Evolutionary conservation across 768 basidiomycete species (phyloP).

Genomic region (Lenzites betulinus): DNA sequence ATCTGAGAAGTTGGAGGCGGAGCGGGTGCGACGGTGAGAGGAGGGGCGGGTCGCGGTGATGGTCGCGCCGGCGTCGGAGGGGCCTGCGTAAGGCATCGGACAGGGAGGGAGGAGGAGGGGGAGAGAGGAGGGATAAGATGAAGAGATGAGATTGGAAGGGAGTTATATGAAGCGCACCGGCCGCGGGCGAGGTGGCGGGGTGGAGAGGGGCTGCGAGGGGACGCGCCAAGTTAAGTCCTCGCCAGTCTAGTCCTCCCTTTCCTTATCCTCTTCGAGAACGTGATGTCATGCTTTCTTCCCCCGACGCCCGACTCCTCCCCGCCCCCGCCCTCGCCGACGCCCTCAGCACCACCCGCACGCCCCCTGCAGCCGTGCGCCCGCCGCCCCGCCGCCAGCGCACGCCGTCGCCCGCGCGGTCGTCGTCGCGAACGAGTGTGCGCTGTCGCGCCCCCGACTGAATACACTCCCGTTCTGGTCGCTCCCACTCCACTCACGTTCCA

Average conservation of each 20-base stretch:
- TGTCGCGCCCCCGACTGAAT: no score
- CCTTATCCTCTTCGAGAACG: background rate
- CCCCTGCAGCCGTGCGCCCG: background rate
- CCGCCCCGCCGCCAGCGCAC: background rate
- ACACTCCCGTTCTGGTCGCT: constrained; percentile 5
- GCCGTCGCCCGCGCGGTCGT: no score
- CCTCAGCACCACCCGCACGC: background rate
- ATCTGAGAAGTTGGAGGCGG: constrained; percentile 38
- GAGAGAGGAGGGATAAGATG: constrained; percentile 7
- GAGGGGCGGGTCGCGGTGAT: constrained; percentile 25
- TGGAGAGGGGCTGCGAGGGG: background rate
- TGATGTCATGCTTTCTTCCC: constrained; percentile 13
- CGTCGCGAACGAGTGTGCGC: no score
- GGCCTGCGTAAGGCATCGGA: constrained; percentile 32
- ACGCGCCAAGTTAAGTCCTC: constrained; percentile 2
- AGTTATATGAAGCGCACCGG: background rate
- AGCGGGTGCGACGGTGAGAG: constrained; percentile 34
- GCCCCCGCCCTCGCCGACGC: background rate
- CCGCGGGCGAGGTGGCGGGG: background rate
- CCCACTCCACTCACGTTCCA: constrained; percentile 21
- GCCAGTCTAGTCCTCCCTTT: constrained; percentile 1
- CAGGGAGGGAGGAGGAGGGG: background rate
- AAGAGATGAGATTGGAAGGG: background rate
- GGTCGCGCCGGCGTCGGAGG: constrained; percentile 21
- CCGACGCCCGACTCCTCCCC: background rate